These are phyloP conservation scores for Leccinum fibrillosum DNA, from an alignment of 768 basidiomycete species.

Conservation along the genomic window DNA sequence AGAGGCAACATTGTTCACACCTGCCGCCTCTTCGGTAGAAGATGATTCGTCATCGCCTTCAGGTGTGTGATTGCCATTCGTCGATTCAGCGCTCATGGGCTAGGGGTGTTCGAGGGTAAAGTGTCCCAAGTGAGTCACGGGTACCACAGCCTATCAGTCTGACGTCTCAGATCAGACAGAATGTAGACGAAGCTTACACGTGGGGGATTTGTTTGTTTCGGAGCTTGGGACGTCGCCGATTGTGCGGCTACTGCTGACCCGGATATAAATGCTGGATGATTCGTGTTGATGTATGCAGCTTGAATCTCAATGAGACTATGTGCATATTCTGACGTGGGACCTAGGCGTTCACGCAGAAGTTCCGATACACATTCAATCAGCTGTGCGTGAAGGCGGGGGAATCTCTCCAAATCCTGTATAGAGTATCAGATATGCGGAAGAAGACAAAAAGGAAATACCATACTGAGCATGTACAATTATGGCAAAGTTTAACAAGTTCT, in stretches of 20 bases:
- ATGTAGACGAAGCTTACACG: constrained; percentile 43
- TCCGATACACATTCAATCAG: constrained; percentile 97
- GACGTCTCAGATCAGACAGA: constrained; percentile 4
- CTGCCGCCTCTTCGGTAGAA: constrained; percentile 52
- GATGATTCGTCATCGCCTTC: constrained; percentile 64
- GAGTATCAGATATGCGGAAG: constrained; percentile 12
- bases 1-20: constrained; percentile 50
- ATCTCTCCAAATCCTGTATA: constrained; percentile 86
- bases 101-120: constrained; percentile 25
- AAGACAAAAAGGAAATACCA: constrained; percentile 23
- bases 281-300: constrained; percentile 99
- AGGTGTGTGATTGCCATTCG: constrained; percentile 47
- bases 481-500: constrained; percentile 98
- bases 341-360: constrained; percentile 88
- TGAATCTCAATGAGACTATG: constrained; percentile 96
- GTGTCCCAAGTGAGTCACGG: constrained; percentile 12
- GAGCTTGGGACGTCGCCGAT: constrained; percentile 39
- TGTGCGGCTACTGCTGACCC: constrained; percentile 67
- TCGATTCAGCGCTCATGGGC: constrained; percentile 63
- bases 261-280: constrained; percentile 91
- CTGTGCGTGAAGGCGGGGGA: constrained; percentile 90
- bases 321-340: constrained; percentile 95
- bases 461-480: constrained; percentile 92
- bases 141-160: constrained; percentile 13
- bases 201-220: constrained; percentile 44